Evolutionary conservation across 2,329 filamentous ascomycete genomes (phyloP), one percentile per base, ranked within the genome.

Genomic region (Hysterium pulicare): DNA sequence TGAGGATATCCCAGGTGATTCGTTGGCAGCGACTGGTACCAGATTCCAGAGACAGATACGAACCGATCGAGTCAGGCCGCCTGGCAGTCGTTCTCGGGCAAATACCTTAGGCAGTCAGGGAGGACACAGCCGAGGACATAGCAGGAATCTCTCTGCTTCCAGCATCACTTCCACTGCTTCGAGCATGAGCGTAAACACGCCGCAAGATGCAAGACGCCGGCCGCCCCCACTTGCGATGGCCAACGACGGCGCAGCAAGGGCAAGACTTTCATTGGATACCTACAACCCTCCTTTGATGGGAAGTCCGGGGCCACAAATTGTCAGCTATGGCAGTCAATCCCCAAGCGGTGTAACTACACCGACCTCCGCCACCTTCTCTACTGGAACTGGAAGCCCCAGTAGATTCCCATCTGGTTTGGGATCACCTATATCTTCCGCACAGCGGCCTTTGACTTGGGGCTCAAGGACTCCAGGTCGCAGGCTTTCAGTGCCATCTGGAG

Each of bases 1-100:
- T 64, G 93, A 97, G 65, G 90, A 96, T 44, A 98, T 98, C 24
- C 93, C 93, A 3, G 83, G 84, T 31, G 90, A 96, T 64, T 97
- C 93, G 1, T 78, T 97, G 16, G 93, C 93, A 13, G 93, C 91
- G 3, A 93, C 88, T 1, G 90, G 90, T 19, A 95, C 90, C 7
- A 79, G 91, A 30, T 96, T 95, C 57, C 91, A 96, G 58, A 80
- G 91, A 48, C 90, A 96, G 66, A 89, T 95, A 45, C 81, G 91
- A 40, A 94, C 88, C 0, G 90, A 96, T 52, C 77, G 89, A 45
- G 86, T 91, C 24, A 79, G 88, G 41, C 85, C 86, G 38, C 79
- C 85, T 2, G 84, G 80, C 20, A 79, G 78, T 45, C 77, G 90
- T 51, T 84, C 87, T 6, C 79, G 90, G 49, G 83, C 90, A 10